These are phyloP conservation scores for Escovopsis weberi DNA, from an alignment of 2,329 filamentous ascomycete species.

Conservation along the genomic window DNA sequence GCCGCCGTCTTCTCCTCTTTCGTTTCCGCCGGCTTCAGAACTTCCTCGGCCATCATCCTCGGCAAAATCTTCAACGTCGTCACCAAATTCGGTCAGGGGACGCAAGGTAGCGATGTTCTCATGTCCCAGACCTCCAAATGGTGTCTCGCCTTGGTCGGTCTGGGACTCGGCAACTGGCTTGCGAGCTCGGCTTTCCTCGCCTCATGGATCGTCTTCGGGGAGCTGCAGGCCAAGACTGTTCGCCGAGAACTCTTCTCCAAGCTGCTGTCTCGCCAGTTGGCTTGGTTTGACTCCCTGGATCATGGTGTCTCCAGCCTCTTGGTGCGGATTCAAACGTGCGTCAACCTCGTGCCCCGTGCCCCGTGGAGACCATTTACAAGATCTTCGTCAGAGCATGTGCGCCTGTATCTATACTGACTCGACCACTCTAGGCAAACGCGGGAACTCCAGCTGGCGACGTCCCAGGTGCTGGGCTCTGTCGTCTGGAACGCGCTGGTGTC, in stretches of 20 bases:
- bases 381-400: too few species aligned
- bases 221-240: constrained; percentile 57
- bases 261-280: constrained; percentile 57
- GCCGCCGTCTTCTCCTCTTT: constrained; percentile 42
- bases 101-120: constrained; percentile 33
- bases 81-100: constrained; percentile 46
- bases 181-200: constrained; percentile 52
- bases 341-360: background rate
- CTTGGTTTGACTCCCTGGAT: constrained; percentile 65
- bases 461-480: constrained; percentile 62
- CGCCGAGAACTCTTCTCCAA: constrained; percentile 50
- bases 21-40: constrained; percentile 46
- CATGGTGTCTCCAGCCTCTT: constrained; percentile 61
- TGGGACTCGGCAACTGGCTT: constrained; percentile 54
- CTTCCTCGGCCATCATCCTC: constrained; percentile 53
- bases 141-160: constrained; percentile 44
- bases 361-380: background rate
- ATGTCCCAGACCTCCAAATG: constrained; percentile 41
- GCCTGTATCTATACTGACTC: background rate
- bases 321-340: constrained; percentile 59
- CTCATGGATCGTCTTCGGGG: constrained; percentile 65
- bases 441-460: constrained; percentile 68
- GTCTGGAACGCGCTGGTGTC: constrained; percentile 50
- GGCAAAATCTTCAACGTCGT: constrained; percentile 64
- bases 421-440: constrained; percentile 49